These are phyloP conservation scores for Scutellaria minor DNA, from an alignment of 257 asterid genomes.

Conservation along the genomic window DNA sequence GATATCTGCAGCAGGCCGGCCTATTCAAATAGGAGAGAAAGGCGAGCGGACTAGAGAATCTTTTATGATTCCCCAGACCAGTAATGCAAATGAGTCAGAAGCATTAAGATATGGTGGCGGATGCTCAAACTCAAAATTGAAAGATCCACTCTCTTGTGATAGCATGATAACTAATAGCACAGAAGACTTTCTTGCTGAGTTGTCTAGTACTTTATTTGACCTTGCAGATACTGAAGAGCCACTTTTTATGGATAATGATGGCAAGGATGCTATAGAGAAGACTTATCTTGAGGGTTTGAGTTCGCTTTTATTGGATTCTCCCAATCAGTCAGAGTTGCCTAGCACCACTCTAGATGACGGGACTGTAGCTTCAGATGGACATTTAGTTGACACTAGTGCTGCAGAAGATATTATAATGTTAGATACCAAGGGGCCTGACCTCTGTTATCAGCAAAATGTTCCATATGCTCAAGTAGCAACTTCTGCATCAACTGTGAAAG, in stretches of 20 bases:
- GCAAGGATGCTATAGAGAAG: conserved; percentile 46
- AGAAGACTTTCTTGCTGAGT: conserved; percentile 45
- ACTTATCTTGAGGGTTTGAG: conserved; percentile 58
- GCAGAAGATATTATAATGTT: background rate
- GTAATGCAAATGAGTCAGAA: too few relatives aligned
- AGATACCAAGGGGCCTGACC: too few relatives aligned
- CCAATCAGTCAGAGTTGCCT: conserved; percentile 40
- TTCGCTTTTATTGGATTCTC: conserved; percentile 66
- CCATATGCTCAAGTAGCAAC: conserved; percentile 43
- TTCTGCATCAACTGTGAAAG: conserved; percentile 42
- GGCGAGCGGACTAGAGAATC: conserved; percentile 32
- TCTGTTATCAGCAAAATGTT: too few relatives aligned
- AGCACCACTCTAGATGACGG: conserved; percentile 35
- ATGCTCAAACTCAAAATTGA: too few relatives aligned
- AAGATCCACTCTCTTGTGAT: too few relatives aligned
- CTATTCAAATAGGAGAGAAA: conserved; percentile 45
- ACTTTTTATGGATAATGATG: conserved; percentile 45
- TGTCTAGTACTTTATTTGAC: conserved; percentile 52
- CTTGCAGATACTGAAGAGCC: conserved; percentile 53
- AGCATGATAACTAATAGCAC: conserved; percentile 24
- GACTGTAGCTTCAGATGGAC: conserved; percentile 39
- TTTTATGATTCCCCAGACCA: too few relatives aligned
- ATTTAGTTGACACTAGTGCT: conserved; percentile 32
- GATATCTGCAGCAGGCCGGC: conserved; percentile 30
- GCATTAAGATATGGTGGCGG: too few relatives aligned